Base-by-base conservation (phyloP, 2,329 filamentous ascomycete genomes). In the Microascus cirrosus region DNA sequence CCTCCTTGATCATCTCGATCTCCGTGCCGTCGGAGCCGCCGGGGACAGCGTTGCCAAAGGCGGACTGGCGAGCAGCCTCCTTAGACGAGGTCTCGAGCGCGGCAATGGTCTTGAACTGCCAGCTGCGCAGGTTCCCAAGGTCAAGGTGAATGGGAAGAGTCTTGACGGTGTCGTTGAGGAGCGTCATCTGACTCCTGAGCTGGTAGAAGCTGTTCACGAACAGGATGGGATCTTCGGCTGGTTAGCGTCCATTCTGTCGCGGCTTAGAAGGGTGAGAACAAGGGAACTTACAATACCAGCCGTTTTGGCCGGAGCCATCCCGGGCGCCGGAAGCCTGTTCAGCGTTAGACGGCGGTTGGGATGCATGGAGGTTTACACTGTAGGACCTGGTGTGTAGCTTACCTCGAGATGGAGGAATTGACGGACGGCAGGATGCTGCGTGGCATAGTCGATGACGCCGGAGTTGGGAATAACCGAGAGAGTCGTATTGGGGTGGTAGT, bases 141-240 rank as follows among this genome's bases (percentile, higher is more conserved):
- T 91, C 85, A 61, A 97, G 86, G 61, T 90, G 89, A 61, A 97
- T 76, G 2, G 92, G 90, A 28, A 96, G 76, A 24, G 83, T 84
- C 65, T 84, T 86, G 64, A 96, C 89, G 0, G 94, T 97, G 18
- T 90, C 87, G 70, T 99, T 99, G 55, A 99, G 77, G 63, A 92
- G 80, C 24, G 81, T 90, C 93, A 97, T 97, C 65, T 97, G 90
- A 62, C 81, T 86, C 68, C 83, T 89, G 62, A 99, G 79, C 73
- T 97, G 93, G 94, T 94, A 99, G 73, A 99, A 99, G 3, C 88
- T 95, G 74, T 99, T 99, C 68, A 94, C 77, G 69, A 90, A 99
- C 45, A 97, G 74, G 52, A 96, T 83, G 4, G 94, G 94, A 68
- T 84, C 76, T 78, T 57, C 1, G n/a, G 15, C 25, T 25, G 13